Evolutionary conservation across 257 asterid genomes (phyloP).

Genomic region (Mitragyna speciosa): DNA sequence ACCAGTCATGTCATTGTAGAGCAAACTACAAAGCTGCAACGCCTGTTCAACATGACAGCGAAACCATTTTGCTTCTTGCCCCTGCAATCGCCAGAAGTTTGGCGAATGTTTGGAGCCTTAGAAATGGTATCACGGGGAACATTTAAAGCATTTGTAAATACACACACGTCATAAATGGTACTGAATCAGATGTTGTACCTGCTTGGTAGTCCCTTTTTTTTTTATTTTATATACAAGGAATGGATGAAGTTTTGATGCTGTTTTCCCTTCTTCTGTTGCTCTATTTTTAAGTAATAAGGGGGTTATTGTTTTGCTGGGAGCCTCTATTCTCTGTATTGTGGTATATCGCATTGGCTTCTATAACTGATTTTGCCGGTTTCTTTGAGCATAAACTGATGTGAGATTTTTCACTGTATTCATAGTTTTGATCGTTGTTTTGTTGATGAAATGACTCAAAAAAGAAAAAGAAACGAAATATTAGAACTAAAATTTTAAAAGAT

Average conservation of each 20-base stretch:
- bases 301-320: not conserved
- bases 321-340: not conserved
- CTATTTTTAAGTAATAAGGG: not conserved
- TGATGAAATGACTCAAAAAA: not conserved
- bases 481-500: too few relatives aligned
- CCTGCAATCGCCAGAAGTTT: not conserved
- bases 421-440: not conserved
- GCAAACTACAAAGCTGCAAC: not conserved
- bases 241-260: not conserved
- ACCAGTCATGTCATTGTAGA: slow-evolving; percentile 22
- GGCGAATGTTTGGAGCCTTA: not conserved
- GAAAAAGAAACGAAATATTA: not conserved
- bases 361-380: not conserved
- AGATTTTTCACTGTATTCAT: not conserved
- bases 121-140: not conserved
- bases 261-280: not conserved
- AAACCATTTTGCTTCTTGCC: not conserved
- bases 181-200: not conserved
- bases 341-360: not conserved
- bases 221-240: not conserved
- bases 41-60: not conserved
- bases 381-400: too few relatives aligned
- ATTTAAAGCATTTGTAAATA: slow-evolving; percentile 16
- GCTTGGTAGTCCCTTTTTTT: not conserved
- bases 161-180: not conserved